A percentile compares a stretch with the other conserved stretches of the same genome.
Conservation (phyloP, 2,329 filamentous ascomycete genomes). For the Arthrobotrys megalospora region DNA sequence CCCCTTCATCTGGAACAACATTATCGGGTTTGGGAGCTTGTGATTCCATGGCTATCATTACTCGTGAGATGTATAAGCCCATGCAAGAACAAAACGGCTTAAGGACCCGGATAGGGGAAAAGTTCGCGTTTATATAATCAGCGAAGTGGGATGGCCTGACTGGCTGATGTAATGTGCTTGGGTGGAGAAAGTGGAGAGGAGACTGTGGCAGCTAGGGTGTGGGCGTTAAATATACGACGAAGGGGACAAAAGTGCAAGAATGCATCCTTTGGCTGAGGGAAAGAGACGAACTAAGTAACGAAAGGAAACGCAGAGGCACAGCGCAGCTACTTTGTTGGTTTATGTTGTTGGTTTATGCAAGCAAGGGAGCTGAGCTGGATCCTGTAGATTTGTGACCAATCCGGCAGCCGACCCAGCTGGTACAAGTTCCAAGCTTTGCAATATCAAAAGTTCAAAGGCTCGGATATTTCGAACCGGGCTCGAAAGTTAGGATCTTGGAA, state of each 20-base stretch:
- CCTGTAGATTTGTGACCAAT: too few relatives aligned
- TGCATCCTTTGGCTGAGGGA: not conserved
- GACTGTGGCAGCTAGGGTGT: not conserved
- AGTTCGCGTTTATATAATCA: constrained; percentile 3
- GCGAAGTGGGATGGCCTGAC: constrained; percentile 3
- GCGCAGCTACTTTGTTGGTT: too few relatives aligned
- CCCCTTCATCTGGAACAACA: not conserved
- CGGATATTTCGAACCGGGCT: too few relatives aligned
- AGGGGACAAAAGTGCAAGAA: not conserved
- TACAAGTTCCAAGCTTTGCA: too few relatives aligned
- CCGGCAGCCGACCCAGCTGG: too few relatives aligned
- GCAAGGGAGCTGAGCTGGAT: too few relatives aligned
- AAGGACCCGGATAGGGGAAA: not conserved
- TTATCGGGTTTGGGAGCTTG: not conserved
- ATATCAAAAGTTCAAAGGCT: too few relatives aligned
- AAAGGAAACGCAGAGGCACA: not conserved
- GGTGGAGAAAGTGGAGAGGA: not conserved
- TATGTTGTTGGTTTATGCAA: too few relatives aligned
- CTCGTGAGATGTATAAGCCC: constrained; percentile 43
- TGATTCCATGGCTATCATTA: constrained; percentile 45
- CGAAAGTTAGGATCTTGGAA: too few relatives aligned
- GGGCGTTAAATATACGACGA: not conserved
- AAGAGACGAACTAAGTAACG: too few relatives aligned
- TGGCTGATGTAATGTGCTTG: not conserved
- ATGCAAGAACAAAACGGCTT: constrained; percentile 1